Percentiles rank a stretch among this genome's conserved stretches.
Evolutionary conservation across 495 filamentous ascomycete species (phyloP).

Genomic region (Aspergillus ostianus): DNA sequence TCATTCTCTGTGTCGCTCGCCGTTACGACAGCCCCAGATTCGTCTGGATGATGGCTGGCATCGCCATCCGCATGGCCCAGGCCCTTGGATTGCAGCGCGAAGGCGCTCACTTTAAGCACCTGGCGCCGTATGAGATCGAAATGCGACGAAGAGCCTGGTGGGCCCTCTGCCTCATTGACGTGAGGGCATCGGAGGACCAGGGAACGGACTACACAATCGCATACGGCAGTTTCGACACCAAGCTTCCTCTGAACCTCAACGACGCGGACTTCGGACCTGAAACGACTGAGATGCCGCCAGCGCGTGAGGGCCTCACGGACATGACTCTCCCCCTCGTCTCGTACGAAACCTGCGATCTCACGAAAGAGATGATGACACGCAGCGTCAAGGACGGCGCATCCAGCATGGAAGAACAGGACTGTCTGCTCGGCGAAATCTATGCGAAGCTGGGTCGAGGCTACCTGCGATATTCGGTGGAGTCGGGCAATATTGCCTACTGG

Average conservation of each 20-base stretch:
- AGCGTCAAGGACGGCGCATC: neutral
- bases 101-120: conserved; percentile 56
- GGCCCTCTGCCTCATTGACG: conserved; percentile 71
- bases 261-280: conserved; percentile 36
- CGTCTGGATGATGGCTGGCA: conserved; percentile 56
- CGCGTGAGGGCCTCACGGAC: conserved; percentile 63
- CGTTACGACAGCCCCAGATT: conserved; percentile 40
- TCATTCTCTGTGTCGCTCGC: neutral
- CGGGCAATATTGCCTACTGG: neutral
- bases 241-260: conserved; percentile 71
- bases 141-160: conserved; percentile 77
- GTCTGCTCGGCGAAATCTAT: neutral
- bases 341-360: neutral
- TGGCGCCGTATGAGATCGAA: conserved; percentile 65
- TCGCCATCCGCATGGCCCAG: conserved; percentile 67
- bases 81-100: conserved; percentile 71
- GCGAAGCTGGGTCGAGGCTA: neutral
- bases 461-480: neutral
- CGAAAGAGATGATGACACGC: neutral
- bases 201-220: conserved; percentile 63
- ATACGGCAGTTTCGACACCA: conserved; percentile 66
- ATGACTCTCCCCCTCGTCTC: conserved; percentile 63
- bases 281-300: conserved; percentile 58
- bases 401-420: neutral
- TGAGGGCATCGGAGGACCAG: conserved; percentile 72